Evolutionary conservation across 495 filamentous ascomycete species (phyloP).

Genomic region (Patellaria atrata): DNA sequence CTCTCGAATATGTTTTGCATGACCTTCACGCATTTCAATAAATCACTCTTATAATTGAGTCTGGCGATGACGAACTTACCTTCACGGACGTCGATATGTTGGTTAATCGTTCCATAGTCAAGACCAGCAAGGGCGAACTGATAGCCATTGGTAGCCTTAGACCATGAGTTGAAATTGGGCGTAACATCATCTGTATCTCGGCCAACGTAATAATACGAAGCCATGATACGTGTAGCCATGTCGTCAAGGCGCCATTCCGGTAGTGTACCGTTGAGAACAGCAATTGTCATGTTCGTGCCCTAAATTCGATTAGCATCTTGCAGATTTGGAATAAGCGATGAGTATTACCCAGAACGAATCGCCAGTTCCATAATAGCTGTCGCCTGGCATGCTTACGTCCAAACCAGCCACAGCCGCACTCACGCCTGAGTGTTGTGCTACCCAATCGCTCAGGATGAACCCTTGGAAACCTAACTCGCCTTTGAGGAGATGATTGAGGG

Average conservation of each 20-base stretch:
- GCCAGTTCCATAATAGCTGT: constrained; percentile 57
- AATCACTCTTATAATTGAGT: too few species aligned
- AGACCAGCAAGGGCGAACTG: constrained; percentile 6
- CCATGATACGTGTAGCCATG: constrained; percentile 25
- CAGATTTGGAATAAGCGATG: too few species aligned
- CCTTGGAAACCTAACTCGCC: constrained; percentile 88
- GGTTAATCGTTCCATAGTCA: too few species aligned
- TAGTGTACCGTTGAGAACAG: constrained; percentile 22
- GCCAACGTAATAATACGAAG: constrained; percentile 23
- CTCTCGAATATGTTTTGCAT: constrained; percentile 37
- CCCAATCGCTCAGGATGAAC: constrained; percentile 37
- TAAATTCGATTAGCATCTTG: too few species aligned
- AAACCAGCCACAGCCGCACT: constrained; percentile 66
- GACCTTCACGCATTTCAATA: constrained; percentile 38
- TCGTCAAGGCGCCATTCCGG: constrained; percentile 19
- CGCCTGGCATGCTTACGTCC: constrained; percentile 94
- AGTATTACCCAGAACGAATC: constrained; percentile 74
- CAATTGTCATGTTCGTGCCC: constrained; percentile 21
- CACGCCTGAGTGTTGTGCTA: constrained; percentile 73
- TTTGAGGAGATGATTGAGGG: constrained; percentile 73
- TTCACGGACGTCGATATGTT: too few species aligned
- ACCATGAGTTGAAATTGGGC: constrained; percentile 18
- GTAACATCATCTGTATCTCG: constrained; percentile 19
- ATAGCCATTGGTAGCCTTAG: constrained; percentile 4
- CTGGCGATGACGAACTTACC: too few species aligned